Base-by-base conservation (phyloP, 225 moss, liverwort and hornwort species). In the Physcomitrellopsis africana region DNA sequence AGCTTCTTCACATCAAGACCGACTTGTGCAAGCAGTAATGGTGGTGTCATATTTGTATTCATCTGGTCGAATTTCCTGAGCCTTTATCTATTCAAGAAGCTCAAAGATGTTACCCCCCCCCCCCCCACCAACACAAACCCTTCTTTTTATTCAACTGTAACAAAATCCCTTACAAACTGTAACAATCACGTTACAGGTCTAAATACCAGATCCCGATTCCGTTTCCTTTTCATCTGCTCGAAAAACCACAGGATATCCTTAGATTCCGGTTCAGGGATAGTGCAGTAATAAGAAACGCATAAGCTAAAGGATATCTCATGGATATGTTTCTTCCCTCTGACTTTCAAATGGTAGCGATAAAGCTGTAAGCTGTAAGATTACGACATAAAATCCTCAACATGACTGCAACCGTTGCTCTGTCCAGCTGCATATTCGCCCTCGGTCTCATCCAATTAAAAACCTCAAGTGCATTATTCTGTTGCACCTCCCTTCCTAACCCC, bases 181-280 rank as follows among this genome's bases (percentile, higher is more conserved):
- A n/a, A n/a, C n/a, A n/a, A 96, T 82, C 77, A 96, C 94, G 49
- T 94, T 96, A 52, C 89, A 96, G 0, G 96, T 96, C 46, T 92
- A 94, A 81, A 94, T 82, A 75, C 87, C 93, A n/a, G 96, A 93
- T 26, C 52, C 75, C 55, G 92, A 89, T 3, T 93, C 94, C 22
- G 85, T 88, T 16, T 86, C 96, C 2, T 2, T 76, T 96, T 91
- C 96, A 96, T 96, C 67, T 74, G 77, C 57, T 88, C 78, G 71
- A 96, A 96, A 65, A 88, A 85, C 7, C 68, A 85, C 52, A 96
- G 69, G 1, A 93, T 92, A 55, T 91, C 86, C 52, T 72, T 49
- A 51, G 80, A 92, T 82, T 79, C 89, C 96, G 87, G 66, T 89
- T 87, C 59, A 94, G 89, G 12, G 92, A 84, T 26, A 91, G 87